A percentile compares a stretch with the other conserved stretches of the same genome.
Evolutionary conservation across 176 grass and related monocot species (phyloP).

Genomic region (Carex littledalei): DNA sequence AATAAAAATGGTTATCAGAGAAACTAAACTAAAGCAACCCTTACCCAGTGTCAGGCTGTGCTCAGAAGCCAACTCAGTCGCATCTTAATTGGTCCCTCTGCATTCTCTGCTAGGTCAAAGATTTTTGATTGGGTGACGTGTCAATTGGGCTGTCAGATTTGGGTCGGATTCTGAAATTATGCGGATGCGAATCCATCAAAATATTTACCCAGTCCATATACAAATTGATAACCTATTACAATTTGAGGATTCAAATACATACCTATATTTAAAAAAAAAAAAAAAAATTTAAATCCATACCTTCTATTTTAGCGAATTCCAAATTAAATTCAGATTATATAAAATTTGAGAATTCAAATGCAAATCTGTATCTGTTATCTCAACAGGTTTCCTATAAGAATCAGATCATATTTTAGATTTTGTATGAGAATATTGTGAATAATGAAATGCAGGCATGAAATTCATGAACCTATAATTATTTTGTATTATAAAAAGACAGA

Average conservation of each 20-base stretch:
- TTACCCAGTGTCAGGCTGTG: background rate
- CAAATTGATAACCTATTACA: no score
- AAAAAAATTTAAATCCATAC: no score
- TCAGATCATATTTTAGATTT: background rate
- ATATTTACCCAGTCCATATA: no score
- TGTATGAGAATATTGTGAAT: background rate
- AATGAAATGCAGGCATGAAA: background rate
- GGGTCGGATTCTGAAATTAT: no score
- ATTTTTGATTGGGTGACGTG: background rate
- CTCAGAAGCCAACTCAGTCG: constrained; percentile 1
- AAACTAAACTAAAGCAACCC: background rate
- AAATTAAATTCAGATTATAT: no score
- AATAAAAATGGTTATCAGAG: background rate
- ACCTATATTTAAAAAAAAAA: no score
- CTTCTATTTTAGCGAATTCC: no score
- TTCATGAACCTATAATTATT: background rate
- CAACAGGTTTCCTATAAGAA: background rate
- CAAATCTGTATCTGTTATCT: background rate
- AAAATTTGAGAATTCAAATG: no score
- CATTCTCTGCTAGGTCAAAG: background rate
- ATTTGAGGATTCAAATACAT: no score
- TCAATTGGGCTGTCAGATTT: background rate
- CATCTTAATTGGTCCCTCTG: background rate
- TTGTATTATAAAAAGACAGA: no score
- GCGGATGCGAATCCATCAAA: no score